A percentile compares a stretch with the other conserved stretches of the same genome.
Conservation (phyloP, 2,329 filamentous ascomycete species). For the Chrysoporthe cubensis region DNA sequence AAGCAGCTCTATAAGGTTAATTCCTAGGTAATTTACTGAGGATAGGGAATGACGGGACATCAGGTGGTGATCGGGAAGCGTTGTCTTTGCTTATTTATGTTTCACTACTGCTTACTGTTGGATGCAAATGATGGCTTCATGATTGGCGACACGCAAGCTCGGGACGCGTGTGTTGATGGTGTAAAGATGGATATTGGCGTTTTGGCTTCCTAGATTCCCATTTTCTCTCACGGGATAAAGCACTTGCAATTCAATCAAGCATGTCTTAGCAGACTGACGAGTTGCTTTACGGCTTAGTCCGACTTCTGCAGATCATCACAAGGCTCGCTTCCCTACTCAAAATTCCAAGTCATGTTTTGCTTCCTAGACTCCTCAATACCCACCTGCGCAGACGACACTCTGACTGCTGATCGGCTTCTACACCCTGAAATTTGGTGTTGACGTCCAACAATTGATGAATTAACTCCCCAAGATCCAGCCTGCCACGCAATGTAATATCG, state of each 20-base stretch:
- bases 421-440: too few species aligned
- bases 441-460: too few species aligned
- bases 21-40: neutral
- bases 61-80: neutral
- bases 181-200: neutral
- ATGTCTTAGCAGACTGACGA: neutral
- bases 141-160: neutral
- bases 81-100: neutral
- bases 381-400: neutral
- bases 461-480: too few species aligned
- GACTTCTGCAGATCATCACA: neutral
- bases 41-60: neutral
- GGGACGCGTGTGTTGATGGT: neutral
- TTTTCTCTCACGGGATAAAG: neutral
- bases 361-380: neutral
- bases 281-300: neutral
- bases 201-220: neutral
- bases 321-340: neutral
- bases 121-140: neutral
- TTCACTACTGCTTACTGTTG: neutral
- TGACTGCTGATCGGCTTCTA: neutral
- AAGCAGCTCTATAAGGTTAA: constrained; percentile 19
- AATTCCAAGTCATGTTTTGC: too few species aligned
- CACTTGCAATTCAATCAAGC: neutral
- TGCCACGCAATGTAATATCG: too few species aligned